Evolutionary conservation across 139 green algal species (phyloP), one percentile per base, ranked within the genome.

Genomic region (Chlamydomonas eustigma): DNA sequence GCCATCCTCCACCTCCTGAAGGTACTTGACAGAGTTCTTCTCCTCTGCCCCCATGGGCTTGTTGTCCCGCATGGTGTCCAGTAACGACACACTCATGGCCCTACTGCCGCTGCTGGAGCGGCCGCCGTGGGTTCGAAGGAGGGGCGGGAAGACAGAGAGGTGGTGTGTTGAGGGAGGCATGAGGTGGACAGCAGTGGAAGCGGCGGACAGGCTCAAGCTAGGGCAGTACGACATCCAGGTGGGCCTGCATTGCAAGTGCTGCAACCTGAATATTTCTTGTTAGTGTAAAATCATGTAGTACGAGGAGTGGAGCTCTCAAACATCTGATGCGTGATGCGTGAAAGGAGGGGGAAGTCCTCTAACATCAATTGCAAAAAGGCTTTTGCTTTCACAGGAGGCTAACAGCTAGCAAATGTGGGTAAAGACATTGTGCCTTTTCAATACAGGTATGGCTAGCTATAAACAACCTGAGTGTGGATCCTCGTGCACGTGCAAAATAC

Each of bases 381-480:
- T n/a, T n/a, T n/a, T n/a, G n/a, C n/a, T n/a, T n/a, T n/a, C n/a
- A n/a, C n/a, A n/a, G n/a, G n/a, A n/a, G n/a, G n/a, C n/a, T n/a
- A n/a, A n/a, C n/a, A n/a, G n/a, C n/a, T n/a, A n/a, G n/a, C n/a
- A n/a, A n/a, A n/a, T n/a, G n/a, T n/a, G n/a, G n/a, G n/a, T n/a
- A n/a, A n/a, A n/a, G n/a, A n/a, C n/a, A n/a, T n/a, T n/a, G n/a
- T n/a, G n/a, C n/a, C n/a, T n/a, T n/a, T n/a, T n/a, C n/a, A n/a
- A n/a, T n/a, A n/a, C 87, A 97, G 91, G 88, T 93, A 37, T 97
- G 93, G 93, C 87, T 97, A 64, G 79, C 88, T 36, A 39, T 97
- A 39, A 86, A 90, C 81, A 95, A 95, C 77, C 87, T 97, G 68
- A 63, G 95, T 58, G 86, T 93, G 37, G 92, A 96, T 65, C 85